Percentiles rank a stretch among this genome's conserved stretches.
Conservation (phyloP, 1,284 basidiomycete genomes). For the Sporisorium iseilematis-ciliati region DNA sequence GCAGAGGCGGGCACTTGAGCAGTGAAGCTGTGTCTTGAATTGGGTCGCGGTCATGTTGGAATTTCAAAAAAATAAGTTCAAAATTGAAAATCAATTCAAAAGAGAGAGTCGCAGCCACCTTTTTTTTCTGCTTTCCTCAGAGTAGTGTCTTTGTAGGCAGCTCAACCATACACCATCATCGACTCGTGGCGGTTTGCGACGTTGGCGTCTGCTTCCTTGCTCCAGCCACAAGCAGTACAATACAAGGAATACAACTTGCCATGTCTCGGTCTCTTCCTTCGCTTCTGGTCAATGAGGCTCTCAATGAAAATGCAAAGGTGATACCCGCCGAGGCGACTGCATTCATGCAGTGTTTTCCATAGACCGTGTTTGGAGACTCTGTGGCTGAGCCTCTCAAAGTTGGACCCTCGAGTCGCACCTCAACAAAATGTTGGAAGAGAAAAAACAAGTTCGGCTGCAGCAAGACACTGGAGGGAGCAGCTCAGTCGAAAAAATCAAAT, state of each 20-base stretch:
- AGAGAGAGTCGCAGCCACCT: no score
- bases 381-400: no score
- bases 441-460: background rate
- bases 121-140: no score
- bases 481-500: constrained; percentile 2
- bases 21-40: background rate
- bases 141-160: no score
- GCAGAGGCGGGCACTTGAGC: background rate
- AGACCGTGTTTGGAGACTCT: no score
- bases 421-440: constrained; percentile 4
- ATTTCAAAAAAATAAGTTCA: background rate
- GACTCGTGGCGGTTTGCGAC: no score
- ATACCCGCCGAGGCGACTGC: no score
- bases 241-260: background rate
- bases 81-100: constrained; percentile 1
- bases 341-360: no score
- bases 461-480: background rate
- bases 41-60: background rate
- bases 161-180: no score
- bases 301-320: no score
- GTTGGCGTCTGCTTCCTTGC: background rate
- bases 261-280: background rate
- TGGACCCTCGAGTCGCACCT: constrained; percentile 7
- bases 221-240: background rate
- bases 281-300: no score